Evolutionary conservation across 768 basidiomycete species (phyloP).

Genomic region (Dioszegia crocea): DNA sequence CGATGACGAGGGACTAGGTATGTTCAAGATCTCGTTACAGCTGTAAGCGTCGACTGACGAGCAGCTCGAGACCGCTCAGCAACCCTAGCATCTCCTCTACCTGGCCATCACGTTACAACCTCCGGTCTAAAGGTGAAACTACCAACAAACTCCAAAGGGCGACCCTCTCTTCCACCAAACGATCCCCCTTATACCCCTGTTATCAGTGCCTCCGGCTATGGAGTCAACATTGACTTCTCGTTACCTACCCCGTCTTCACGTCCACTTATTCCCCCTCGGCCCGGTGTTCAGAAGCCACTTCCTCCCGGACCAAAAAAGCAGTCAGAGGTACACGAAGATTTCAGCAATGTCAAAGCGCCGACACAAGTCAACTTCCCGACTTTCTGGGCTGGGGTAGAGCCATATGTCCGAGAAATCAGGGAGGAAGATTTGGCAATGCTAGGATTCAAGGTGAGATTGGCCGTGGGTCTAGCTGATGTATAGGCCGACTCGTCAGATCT

Average conservation of each 20-base stretch:
- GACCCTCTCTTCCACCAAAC: conserved; percentile 2
- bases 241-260: conserved; percentile 29
- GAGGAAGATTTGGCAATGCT: conserved; percentile 96
- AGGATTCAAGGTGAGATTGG: conserved; percentile 62
- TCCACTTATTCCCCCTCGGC: conserved; percentile 40
- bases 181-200: conserved; percentile 31
- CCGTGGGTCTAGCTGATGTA: neutral
- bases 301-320: conserved; percentile 53
- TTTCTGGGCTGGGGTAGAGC: conserved; percentile 83
- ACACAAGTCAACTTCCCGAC: conserved; percentile 56
- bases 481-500: conserved; percentile 78
- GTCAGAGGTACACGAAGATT: conserved; percentile 80
- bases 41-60: neutral
- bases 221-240: conserved; percentile 36
- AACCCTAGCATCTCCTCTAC: conserved; percentile 26
- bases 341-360: conserved; percentile 75
- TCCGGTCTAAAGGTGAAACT: conserved; percentile 43
- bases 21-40: no score
- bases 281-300: conserved; percentile 45
- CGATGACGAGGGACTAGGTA: conserved; percentile 37
- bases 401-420: conserved; percentile 79
- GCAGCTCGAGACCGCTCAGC: conserved; percentile 26
- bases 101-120: conserved; percentile 14
- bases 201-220: conserved; percentile 12
- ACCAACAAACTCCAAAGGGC: conserved; percentile 6